Evolutionary conservation across 345 rosid genomes (phyloP).

Genomic region (Gossypium mustelinum): DNA sequence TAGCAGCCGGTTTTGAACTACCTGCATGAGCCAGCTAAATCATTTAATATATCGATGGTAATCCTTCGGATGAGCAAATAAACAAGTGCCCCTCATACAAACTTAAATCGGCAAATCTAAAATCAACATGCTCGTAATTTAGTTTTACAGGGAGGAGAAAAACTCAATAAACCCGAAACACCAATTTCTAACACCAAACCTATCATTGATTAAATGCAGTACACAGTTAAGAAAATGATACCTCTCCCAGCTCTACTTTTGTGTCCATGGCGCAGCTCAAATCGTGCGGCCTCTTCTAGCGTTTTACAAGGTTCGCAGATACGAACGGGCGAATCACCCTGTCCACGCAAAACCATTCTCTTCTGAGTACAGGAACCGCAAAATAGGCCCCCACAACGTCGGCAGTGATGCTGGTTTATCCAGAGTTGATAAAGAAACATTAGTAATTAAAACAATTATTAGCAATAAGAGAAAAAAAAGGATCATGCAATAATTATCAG

Average conservation of each 20-base stretch:
- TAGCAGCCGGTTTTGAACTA: conserved; percentile 37
- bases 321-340: conserved; percentile 88
- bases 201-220: not conserved
- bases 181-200: not conserved
- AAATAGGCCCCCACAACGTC: conserved; percentile 92
- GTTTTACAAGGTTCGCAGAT: conserved; percentile 89
- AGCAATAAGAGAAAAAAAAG: too few species aligned
- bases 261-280: conserved; percentile 75
- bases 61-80: not conserved
- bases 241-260: conserved; percentile 58
- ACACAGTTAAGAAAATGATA: conserved; percentile 18
- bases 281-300: conserved; percentile 86
- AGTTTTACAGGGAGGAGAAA: not conserved
- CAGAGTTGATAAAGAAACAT: conserved; percentile 12
- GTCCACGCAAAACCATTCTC: conserved; percentile 78
- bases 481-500: too few species aligned
- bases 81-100: not conserved
- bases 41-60: not conserved
- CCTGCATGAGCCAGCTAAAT: conserved; percentile 33
- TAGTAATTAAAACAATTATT: not conserved
- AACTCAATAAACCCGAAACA: not conserved
- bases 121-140: not conserved
- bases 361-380: conserved; percentile 74
- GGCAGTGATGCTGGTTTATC: conserved; percentile 77
- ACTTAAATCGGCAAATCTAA: not conserved